Percentiles rank a stretch among this genome's conserved stretches.
Conservation (phyloP, 75 land plant genomes). For the Picea glauca region DNA sequence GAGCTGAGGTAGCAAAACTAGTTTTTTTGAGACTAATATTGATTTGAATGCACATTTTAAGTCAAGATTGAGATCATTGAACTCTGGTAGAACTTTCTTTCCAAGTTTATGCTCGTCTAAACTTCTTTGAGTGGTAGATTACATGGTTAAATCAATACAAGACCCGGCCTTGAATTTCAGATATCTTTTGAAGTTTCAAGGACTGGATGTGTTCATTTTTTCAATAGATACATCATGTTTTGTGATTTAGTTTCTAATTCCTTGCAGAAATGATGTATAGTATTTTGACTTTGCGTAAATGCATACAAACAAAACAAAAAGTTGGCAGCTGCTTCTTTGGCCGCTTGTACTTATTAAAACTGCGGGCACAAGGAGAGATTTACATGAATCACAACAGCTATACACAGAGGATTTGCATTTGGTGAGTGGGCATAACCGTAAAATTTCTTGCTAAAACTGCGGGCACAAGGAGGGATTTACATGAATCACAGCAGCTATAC, state of each 20-base stretch:
- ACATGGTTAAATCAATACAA: no score
- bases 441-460: background rate
- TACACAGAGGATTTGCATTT: background rate
- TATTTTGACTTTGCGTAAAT: background rate
- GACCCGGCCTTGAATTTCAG: background rate
- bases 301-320: background rate
- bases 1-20: no score
- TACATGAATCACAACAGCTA: background rate
- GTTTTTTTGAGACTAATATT: no score
- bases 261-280: no score
- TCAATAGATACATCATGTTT: background rate
- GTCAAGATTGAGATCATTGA: no score
- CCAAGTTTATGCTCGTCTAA: background rate
- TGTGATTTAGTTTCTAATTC: background rate
- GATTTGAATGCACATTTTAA: no score
- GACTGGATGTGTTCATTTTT: no score
- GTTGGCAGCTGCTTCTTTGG: conserved; percentile 1
- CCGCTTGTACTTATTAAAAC: background rate
- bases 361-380: background rate
- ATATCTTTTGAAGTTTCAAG: background rate
- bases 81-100: background rate
- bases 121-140: no score
- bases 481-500: background rate
- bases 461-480: background rate
- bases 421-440: background rate